Base-by-base conservation (phyloP, 371 early-diverging fungal genomes). In the Mortierella polycephala region DNA sequence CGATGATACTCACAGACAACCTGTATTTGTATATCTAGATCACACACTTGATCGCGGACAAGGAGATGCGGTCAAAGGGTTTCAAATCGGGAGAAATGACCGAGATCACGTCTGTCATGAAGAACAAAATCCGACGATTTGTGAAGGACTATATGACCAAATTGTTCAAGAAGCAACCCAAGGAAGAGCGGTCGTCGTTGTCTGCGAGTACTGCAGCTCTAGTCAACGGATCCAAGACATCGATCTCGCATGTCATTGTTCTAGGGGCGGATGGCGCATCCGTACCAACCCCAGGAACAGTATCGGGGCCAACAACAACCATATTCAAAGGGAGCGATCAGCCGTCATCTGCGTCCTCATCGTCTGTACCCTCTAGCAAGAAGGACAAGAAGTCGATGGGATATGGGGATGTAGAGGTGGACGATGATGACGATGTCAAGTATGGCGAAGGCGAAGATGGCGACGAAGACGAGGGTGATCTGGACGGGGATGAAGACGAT, bases 31-130 rank as follows among this genome's bases (percentile, higher is more conserved):
- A 8, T 40, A 44, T 41, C 20, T 75, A 85, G 84, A 82, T 89
- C 37, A 88, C 89, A 16, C 87, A 88, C 51, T 81, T 86, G 55
- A 76, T 90, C 51, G 81, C 90, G 60, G 90, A 90, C 64, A 89
- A 89, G 75, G 91, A 91, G 63, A 82, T 74, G 75, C 84, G 85
- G 55, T 75, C 75, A 21, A 74, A 83, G 47, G 51, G 74, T 6
- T 83, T 83, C 62, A 83, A 83, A 40, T 79, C 84, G 16, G 75
- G 72, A 37, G 81, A 81, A 64, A 68, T 88, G 37, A 77, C 84
- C 10, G 86, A 88, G 37, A 44, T 88, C 54, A 77, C 85, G 10
- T 66, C 81, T 23, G 84, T 84, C 40, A 87, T 85, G 56, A 85
- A 85, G 71, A 83, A 81, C 67, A 87, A 87, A 71, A 87, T 91